Percentiles rank a stretch among this genome's conserved stretches.
Conservation (phyloP, 2,329 filamentous ascomycete species). For the Dactylellina parvicollis region DNA sequence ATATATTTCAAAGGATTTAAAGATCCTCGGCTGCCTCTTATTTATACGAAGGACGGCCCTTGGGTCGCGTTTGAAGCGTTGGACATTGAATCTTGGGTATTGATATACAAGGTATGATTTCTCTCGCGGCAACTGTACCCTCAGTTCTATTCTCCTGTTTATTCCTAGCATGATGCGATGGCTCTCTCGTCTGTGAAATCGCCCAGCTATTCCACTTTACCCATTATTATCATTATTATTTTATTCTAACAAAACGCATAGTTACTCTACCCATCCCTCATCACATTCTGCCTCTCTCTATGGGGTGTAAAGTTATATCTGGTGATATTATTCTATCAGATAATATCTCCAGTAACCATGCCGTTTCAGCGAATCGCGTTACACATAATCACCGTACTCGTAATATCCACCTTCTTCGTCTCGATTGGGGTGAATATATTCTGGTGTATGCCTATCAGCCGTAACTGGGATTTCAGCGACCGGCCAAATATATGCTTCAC, state of each 20-base stretch:
- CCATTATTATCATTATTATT: no score
- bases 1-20: constrained; percentile 19
- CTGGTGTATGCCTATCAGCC: constrained; percentile 23
- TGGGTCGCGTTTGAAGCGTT: background rate
- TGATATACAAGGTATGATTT: constrained; percentile 9
- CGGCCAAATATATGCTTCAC: constrained; percentile 8
- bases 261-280: constrained; percentile 21
- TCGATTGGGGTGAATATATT: constrained; percentile 16
- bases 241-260: background rate
- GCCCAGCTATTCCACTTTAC: no score
- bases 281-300: constrained; percentile 18
- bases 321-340: constrained; percentile 18
- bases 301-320: constrained; percentile 43
- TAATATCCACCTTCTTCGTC: constrained; percentile 5
- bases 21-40: constrained; percentile 23
- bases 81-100: no score
- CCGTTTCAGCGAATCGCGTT: constrained; percentile 26
- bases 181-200: no score
- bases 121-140: no score
- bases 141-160: no score
- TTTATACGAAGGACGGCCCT: background rate
- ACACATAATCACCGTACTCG: constrained; percentile 28
- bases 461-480: constrained; percentile 26
- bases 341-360: constrained; percentile 41
- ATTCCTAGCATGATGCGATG: no score